Evolutionary conservation across 768 basidiomycete species (phyloP), one percentile per base, ranked within the genome.

Genomic region (Tylopilus sp.): DNA sequence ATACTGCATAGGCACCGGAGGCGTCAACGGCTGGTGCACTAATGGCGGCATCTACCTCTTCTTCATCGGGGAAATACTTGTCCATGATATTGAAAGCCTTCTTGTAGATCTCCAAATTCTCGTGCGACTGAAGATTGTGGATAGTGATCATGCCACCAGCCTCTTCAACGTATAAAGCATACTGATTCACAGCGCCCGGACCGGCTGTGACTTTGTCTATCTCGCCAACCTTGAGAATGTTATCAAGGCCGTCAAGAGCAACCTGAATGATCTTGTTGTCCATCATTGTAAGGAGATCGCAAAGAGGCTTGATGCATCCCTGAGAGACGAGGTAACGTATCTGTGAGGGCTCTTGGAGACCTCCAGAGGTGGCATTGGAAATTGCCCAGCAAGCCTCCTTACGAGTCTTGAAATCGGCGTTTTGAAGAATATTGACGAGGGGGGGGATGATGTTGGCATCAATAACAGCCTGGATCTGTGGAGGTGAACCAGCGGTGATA

Each of bases 341-440:
- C 70, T 98, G 96, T 26, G 87, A 76, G 28, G 97, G 97, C 68
- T 99, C 95, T 66, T 95, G 93, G 24, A 98, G 81, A 54, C 93
- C 97, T 58, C 97, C 97, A 34, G 95, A 97, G 22, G 97, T 99
- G 7, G 97, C 97, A 71, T 99, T 99, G 37, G 94, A 97, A 63
- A 99, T 92, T 11, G 97, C 97, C 97, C 97, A 99, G 77, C 95
- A 99, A 2, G 97, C 97, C 73, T 99, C 97, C 74, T 99, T 99
- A 71, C 92, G 86, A 42, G 97, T 98, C 79, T 98, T 98, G 82
- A 99, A 98, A 74, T 99, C 97, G 47, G 96, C 96, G 64, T 97
- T 87, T 67, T 87, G 86, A 51, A 99, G 86, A 63, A 98, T 98
- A 76, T 98, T 97, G 79, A 99, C 95, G 57, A 99, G 85, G 55